These are phyloP conservation scores for Yamadazyma oceani DNA, from an alignment of 1,139 yeast genomes.

Conservation along the genomic window DNA sequence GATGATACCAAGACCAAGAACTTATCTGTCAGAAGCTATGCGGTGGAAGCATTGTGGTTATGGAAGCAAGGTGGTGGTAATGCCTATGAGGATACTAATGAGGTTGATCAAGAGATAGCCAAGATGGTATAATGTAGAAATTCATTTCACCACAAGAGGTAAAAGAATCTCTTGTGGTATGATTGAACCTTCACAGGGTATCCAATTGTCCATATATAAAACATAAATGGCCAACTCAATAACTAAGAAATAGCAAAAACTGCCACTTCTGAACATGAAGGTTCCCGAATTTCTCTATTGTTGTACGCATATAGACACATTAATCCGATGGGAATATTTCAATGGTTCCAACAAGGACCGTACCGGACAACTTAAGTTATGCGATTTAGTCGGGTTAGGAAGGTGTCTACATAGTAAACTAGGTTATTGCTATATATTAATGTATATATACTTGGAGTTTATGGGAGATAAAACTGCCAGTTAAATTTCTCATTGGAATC, in stretches of 20 bases:
- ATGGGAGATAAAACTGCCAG: too few relatives aligned
- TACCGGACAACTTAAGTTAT: conserved; percentile 50
- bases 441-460: too few relatives aligned
- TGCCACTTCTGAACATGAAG: conserved; percentile 1
- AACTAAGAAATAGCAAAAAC: conserved; percentile 2
- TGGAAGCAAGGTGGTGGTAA: conserved; percentile 82
- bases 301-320: conserved; percentile 55
- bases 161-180: not conserved
- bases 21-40: conserved; percentile 78
- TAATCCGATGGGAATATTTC: conserved; percentile 34
- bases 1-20: conserved; percentile 66
- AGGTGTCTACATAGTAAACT: not conserved
- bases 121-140: conserved; percentile 6
- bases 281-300: conserved; percentile 4
- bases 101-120: conserved; percentile 12
- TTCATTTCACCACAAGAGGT: not conserved
- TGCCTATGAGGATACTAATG: conserved; percentile 16
- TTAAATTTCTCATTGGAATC: too few relatives aligned
- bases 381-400: too few relatives aligned
- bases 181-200: not conserved
- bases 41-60: conserved; percentile 91
- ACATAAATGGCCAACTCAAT: conserved; percentile 2
- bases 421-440: not conserved
- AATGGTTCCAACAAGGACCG: conserved; percentile 11
- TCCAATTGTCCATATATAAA: not conserved